Evolutionary conservation across 345 rosid species (phyloP), one percentile per base, ranked within the genome.

Genomic region (Populus tremula): DNA sequence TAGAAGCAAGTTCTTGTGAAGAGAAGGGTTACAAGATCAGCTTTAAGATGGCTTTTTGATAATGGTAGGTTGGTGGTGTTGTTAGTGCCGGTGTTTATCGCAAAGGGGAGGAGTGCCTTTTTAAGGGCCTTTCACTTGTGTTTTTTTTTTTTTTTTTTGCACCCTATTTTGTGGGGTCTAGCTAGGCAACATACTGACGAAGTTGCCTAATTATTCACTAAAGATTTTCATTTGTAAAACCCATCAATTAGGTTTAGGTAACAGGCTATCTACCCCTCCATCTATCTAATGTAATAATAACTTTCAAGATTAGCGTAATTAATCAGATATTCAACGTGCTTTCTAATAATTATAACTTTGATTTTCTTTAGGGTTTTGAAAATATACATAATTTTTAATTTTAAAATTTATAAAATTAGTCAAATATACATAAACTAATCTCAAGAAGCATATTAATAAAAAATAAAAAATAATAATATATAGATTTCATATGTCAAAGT

Each of bases 31-130:
- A 49, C 75, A 33, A 8, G 53, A 36, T n/a, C 33, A 25, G 72
- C 45, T 36, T 50, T 33, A 67, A 17, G 56, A 17, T 21, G 3
- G 76, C 14, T 38, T 70, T 73, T 47, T 73, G 74, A 81, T 84
- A 84, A 80, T 87, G 81, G 78, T 71, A 39, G 73, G 23, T 50
- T 64, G 72, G 75, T 71, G 84, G 79, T 77, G 81, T 77, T 71
- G 86, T 7, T 79, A 82, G 92, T 87, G 90, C 83, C 75, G 7
- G 83, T 86, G 81, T 43, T 79, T 73, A 79, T 83, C 87, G 77
- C 71, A 65, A 70, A 73, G 78, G 72, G 59, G 49, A 17, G 39
- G 84, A 77, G 75, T 76, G 85, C 71, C 82, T 84, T 84, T 68
- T 84, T 49, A n/a, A 61, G 70, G 77, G 25, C 39, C 78, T 71